phyloP scores from a whole-genome alignment of 176 grass and related monocot species.

The Tuctoria greenei region DNA sequence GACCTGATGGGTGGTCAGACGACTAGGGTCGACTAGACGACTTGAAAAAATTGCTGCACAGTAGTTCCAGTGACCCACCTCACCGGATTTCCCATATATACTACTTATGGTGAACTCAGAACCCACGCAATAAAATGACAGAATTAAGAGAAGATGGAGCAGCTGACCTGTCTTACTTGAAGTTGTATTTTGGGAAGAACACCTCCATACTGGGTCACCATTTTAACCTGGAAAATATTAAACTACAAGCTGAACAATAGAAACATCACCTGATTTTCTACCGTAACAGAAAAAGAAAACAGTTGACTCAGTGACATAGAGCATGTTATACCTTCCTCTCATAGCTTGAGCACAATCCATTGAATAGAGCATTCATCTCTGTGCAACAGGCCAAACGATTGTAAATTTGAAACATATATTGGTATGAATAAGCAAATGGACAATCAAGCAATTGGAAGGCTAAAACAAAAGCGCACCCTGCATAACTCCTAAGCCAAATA shows the following conservation, averaged over 20 bases:
- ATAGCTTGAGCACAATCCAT: constrained; percentile 63
- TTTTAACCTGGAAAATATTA: constrained; percentile 57
- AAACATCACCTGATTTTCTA: not conserved
- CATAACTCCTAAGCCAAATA: not conserved
- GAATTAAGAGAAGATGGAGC: constrained; percentile 26
- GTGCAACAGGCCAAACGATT: constrained; percentile 33
- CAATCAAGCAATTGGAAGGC: not conserved
- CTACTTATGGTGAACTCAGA: not conserved
- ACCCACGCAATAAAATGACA: not conserved
- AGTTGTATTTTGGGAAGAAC: constrained; percentile 87
- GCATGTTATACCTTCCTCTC: constrained; percentile 71
- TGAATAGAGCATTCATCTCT: constrained; percentile 95
- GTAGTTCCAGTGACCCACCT: no score
- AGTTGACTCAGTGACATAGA: constrained; percentile 7
- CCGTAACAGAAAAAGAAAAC: not conserved
- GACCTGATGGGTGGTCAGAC: no score
- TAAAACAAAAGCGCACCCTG: not conserved
- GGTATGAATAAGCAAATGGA: not conserved
- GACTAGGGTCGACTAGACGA: no score
- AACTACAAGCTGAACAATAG: constrained; percentile 22
- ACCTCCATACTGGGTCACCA: constrained; percentile 58
- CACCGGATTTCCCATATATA: no score
- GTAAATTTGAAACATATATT: constrained; percentile 21
- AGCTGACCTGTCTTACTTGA: constrained; percentile 61
- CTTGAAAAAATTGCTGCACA: no score